A percentile compares a stretch with the other conserved stretches of the same genome.
phyloP scores from a whole-genome alignment of 2,329 filamentous ascomycete species.

The Aureobasidium melanogenum region DNA sequence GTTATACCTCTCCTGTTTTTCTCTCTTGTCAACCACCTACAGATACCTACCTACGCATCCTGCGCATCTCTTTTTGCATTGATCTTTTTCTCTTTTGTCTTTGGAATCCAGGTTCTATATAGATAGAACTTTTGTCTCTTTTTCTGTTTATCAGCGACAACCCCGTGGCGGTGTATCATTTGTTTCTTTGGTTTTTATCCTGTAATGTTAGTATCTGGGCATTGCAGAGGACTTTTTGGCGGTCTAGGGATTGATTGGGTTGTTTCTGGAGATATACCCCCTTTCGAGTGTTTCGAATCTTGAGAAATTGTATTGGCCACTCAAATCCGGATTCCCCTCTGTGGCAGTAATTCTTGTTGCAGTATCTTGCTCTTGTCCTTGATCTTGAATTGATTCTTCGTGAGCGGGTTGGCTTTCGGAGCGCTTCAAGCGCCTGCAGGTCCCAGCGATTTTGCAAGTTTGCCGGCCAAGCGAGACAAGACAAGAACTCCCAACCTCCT shows the following conservation, averaged over 20 bases:
- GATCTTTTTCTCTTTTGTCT: not conserved
- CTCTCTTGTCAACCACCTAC: not conserved
- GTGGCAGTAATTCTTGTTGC: not conserved
- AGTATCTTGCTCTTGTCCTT: not conserved
- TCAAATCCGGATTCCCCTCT: not conserved
- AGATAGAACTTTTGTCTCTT: not conserved
- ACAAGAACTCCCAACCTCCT: too few relatives aligned
- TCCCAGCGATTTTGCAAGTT: too few relatives aligned
- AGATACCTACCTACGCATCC: not conserved
- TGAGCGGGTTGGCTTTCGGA: too few relatives aligned
- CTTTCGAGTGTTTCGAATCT: not conserved
- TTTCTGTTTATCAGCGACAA: not conserved
- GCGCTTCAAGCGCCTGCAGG: too few relatives aligned
- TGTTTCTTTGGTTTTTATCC: not conserved
- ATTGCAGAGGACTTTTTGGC: not conserved
- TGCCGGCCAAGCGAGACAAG: too few relatives aligned
- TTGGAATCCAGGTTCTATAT: not conserved
- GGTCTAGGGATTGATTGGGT: not conserved
- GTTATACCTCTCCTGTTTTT: not conserved
- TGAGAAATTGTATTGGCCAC: not conserved
- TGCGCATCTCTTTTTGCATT: not conserved
- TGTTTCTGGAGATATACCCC: not conserved
- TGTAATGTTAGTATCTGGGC: not conserved
- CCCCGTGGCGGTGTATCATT: not conserved
- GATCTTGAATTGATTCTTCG: too few relatives aligned